Evolutionary conservation across 2,329 filamentous ascomycete genomes (phyloP), one percentile per base, ranked within the genome.

Genomic region (Beauveria caledonica): DNA sequence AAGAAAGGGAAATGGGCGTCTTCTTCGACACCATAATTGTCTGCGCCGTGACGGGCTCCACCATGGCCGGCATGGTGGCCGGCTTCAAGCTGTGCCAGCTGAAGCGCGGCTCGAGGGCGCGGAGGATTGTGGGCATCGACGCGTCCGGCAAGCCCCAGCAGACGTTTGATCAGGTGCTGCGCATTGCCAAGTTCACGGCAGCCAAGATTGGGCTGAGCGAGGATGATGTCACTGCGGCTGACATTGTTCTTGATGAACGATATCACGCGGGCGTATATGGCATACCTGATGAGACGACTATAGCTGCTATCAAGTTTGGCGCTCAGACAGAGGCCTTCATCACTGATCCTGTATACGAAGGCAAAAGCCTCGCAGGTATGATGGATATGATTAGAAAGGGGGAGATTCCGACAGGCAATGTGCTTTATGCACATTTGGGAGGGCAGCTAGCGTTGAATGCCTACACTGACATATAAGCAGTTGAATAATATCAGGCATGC

Each of bases 271-370:
- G 85, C 8, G 73, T 80, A 7, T 90, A 90, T 70, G 88, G 87
- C 2, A 78, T 89, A 60, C 85, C 86, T 0, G 85, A 88, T 64
- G 73, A 83, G 69, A 74, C 76, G 66, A 90, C 87, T 1, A 78
- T 86, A 54, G 84, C 84, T 36, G 87, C 86, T 0, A 90, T 90
- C 69, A 81, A 80, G 70, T 85, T 88, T 68, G 85, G 84, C 5
- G 87, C 87, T 0, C 71, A 76, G 62, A 88, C 83, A 1, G 88
- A 90, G 74, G 87, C 82, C 0, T 86, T 90, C 66, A 87, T 90
- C 63, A 90, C 86, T 0, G 87, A 90, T 68, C 87, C 87, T 0
- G 87, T 90, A 1, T 90, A 90, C 67, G 87, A 89, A 73, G 88
- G 88, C 1, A 90, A 90, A 80, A 88, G 84, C 65, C 73, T 90